Evolutionary conservation across 345 rosid genomes (phyloP).

Genomic region (Euphorbia tirucalli): DNA sequence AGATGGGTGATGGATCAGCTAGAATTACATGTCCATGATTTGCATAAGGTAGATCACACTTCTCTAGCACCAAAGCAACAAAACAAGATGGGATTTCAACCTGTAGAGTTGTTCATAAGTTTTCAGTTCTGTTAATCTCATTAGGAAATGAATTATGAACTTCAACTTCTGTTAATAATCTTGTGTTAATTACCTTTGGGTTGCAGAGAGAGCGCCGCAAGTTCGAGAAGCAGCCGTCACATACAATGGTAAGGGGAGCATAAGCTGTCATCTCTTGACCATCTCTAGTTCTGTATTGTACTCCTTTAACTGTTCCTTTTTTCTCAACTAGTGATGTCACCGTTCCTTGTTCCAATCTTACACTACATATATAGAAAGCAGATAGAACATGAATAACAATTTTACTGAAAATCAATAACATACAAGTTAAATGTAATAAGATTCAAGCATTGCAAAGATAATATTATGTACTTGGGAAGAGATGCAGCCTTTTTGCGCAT

Average conservation of each 20-base stretch:
- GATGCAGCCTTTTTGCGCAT: slow-evolving; percentile 52
- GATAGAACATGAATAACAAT: not conserved
- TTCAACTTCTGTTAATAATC: not conserved
- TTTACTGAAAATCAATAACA: too few relatives aligned
- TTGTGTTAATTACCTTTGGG: slow-evolving; percentile 44
- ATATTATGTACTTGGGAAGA: slow-evolving; percentile 47
- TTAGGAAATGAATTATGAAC: too few relatives aligned
- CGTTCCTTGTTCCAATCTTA: slow-evolving; percentile 68
- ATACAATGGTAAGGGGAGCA: slow-evolving; percentile 74
- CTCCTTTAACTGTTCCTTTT: slow-evolving; percentile 67
- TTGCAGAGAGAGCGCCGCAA: slow-evolving; percentile 73
- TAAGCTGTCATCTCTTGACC: slow-evolving; percentile 49
- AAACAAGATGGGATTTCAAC: slow-evolving; percentile 58
- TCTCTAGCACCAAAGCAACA: slow-evolving; percentile 62
- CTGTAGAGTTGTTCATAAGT: slow-evolving; percentile 22
- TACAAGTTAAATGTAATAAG: too few relatives aligned
- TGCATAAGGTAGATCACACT: slow-evolving; percentile 53
- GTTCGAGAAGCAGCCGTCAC: slow-evolving; percentile 81
- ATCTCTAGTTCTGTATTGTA: slow-evolving; percentile 61
- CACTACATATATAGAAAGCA: slow-evolving; percentile 33
- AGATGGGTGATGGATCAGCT: slow-evolving; percentile 59
- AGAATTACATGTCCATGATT: slow-evolving; percentile 57
- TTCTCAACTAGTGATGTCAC: slow-evolving; percentile 67
- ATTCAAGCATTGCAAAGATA: not conserved
- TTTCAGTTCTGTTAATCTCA: not conserved